These are phyloP conservation scores for Suillus ampliporus DNA, from an alignment of 768 basidiomycete genomes.

Conservation along the genomic window DNA sequence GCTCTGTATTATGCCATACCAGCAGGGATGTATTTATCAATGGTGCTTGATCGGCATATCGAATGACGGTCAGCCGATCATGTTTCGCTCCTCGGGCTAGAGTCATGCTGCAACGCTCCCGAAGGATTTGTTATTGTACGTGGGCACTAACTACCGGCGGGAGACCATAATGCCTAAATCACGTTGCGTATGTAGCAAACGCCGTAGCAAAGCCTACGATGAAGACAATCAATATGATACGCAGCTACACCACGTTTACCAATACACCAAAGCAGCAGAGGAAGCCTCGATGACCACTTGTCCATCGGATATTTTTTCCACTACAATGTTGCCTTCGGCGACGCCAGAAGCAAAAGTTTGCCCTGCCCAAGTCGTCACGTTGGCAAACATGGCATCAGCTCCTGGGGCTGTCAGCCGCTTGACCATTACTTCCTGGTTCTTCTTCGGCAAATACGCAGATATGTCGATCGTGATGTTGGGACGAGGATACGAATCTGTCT, in stretches of 20 bases:
- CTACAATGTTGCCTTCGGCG: conserved; percentile 42
- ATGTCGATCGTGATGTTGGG: conserved; percentile 53
- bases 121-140: too few relatives aligned
- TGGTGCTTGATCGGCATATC: too few relatives aligned
- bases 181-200: too few relatives aligned
- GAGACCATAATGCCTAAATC: not conserved
- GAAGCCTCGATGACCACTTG: conserved; percentile 43
- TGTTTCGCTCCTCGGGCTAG: too few relatives aligned
- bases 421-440: conserved; percentile 38
- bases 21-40: too few relatives aligned
- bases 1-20: too few relatives aligned
- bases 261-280: conserved; percentile 41
- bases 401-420: conserved; percentile 53
- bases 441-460: conserved; percentile 42
- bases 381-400: conserved; percentile 50
- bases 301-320: conserved; percentile 44
- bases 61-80: too few relatives aligned
- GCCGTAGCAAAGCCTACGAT: not conserved
- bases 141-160: too few relatives aligned
- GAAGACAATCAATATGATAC: too few relatives aligned
- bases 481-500: conserved; percentile 47
- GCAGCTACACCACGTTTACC: conserved; percentile 24
- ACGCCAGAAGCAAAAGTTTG: conserved; percentile 49
- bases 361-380: conserved; percentile 55
- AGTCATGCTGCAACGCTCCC: too few relatives aligned